Conservation (phyloP, 2,329 filamentous ascomycete species). For the Chaetothyriales sp. region DNA sequence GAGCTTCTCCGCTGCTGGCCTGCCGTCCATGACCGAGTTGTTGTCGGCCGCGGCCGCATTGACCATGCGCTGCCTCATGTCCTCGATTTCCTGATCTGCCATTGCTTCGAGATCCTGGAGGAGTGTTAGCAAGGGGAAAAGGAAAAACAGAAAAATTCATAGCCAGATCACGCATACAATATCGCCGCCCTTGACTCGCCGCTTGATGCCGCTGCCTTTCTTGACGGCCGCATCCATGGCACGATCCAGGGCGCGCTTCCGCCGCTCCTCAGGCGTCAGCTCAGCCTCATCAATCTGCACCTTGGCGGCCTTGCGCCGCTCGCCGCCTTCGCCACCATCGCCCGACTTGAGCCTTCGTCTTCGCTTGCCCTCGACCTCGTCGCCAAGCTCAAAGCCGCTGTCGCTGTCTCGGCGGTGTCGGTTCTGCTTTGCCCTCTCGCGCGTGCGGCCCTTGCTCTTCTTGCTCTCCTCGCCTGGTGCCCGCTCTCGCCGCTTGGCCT, state of each 20-base stretch:
- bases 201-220: slow-evolving; percentile 51
- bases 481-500: slow-evolving; percentile 51
- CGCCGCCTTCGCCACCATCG: slow-evolving; percentile 34
- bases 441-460: slow-evolving; percentile 43
- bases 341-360: slow-evolving; percentile 33
- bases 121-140: slow-evolving; percentile 10
- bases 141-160: not conserved
- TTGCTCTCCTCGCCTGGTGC: slow-evolving; percentile 49
- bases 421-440: slow-evolving; percentile 40
- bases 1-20: slow-evolving; percentile 82
- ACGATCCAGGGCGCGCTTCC: slow-evolving; percentile 67
- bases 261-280: slow-evolving; percentile 54
- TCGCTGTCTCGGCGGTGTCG: slow-evolving; percentile 49
- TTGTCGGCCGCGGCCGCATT: slow-evolving; percentile 78
- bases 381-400: slow-evolving; percentile 33
- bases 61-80: slow-evolving; percentile 81
- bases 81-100: slow-evolving; percentile 77
- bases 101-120: slow-evolving; percentile 70
- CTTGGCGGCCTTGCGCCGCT: slow-evolving; percentile 32
- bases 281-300: slow-evolving; percentile 60
- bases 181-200: slow-evolving; percentile 65
- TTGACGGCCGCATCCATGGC: slow-evolving; percentile 82
- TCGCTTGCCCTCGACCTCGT: slow-evolving; percentile 40
- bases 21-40: slow-evolving; percentile 57
- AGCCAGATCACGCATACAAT: slow-evolving; percentile 48